These are phyloP conservation scores for Paramecium octaurelia DNA, from an alignment of 73 alveolate genomes.

Conservation along the genomic window DNA sequence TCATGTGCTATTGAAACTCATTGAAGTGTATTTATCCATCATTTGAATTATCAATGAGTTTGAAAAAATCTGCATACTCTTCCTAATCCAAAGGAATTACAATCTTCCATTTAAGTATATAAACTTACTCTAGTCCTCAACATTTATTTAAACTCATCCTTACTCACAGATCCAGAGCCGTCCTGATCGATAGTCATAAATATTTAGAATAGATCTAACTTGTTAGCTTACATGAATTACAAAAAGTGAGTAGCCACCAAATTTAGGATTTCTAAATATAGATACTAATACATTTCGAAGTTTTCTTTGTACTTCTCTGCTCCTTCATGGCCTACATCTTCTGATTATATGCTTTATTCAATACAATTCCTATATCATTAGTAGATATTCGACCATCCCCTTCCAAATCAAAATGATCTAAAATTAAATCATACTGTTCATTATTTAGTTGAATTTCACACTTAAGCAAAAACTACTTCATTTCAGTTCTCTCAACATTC, in stretches of 20 bases:
- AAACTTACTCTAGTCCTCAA: conserved; percentile 23
- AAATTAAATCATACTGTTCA: neutral
- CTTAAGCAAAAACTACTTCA: neutral
- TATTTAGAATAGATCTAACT: conserved; percentile 7
- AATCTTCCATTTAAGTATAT: neutral
- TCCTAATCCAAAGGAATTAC: conserved; percentile 42
- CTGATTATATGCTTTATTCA: neutral
- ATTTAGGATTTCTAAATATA: conserved; percentile 5
- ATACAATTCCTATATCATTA: neutral
- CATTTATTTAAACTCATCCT: conserved; percentile 41
- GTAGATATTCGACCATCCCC: conserved; percentile 42
- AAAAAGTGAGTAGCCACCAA: conserved; percentile 29
- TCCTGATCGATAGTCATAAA: conserved; percentile 34
- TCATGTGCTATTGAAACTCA: neutral
- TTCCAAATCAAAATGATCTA: conserved; percentile 38
- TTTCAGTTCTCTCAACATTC: neutral
- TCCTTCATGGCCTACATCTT: neutral
- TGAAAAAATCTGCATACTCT: conserved; percentile 29
- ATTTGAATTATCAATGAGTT: neutral
- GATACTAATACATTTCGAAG: conserved; percentile 5
- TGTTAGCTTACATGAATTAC: neutral
- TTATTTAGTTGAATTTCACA: neutral
- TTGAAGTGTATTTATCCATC: conserved; percentile 29
- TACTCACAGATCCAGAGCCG: conserved; percentile 15
- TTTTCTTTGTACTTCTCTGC: neutral